Base-by-base conservation (phyloP, 176 grass and related monocot species). In the Musa acuminata region DNA sequence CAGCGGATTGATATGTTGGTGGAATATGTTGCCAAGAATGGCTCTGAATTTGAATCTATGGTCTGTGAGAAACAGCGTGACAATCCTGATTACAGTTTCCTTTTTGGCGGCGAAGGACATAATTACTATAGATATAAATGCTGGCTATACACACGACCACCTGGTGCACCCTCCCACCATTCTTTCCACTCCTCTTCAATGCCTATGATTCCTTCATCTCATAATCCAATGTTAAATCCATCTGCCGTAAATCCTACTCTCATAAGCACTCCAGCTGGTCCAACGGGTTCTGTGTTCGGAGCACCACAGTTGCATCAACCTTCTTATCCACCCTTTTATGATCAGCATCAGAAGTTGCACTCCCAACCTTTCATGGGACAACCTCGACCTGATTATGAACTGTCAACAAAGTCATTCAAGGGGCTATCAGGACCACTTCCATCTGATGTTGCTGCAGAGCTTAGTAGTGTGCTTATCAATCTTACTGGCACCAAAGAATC, bases 41-140 rank as follows among this genome's bases (percentile, higher is more conserved):
- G 95, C 29, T 88, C 86, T 1, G 90, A 91, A 29, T 99, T 99
- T 78, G 95, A 99, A 80, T 75, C 72, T 51, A 80, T 94, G 88
- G 91, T 99, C 80, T 86, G 95, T 71, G 95, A 99, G 68, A 99
- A 99, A 83, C 90, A 99, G 75, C 90, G 87, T 69, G 90, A 94
- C 72, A 99, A 94, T 65, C 95, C 90, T 35, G 88, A 89, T 66
- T 99, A 99, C 76, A 83, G 86, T 68, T 99, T 99, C 77, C 79
- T 99, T 82, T 99, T 99, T 75, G 95, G 95, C 13, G 95, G 95
- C 8, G 95, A 99, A 1, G 95, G 95, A 1, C 90, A 99, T 55
- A 85, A 80, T 35, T 99, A 99, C 83, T 99, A 99, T 82, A 87
- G 86, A 82, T 99, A 94, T 76, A 94, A 83, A 84, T 80, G 94